Conservation (phyloP, 768 basidiomycete genomes). For the Boletus vermiculosoides region DNA sequence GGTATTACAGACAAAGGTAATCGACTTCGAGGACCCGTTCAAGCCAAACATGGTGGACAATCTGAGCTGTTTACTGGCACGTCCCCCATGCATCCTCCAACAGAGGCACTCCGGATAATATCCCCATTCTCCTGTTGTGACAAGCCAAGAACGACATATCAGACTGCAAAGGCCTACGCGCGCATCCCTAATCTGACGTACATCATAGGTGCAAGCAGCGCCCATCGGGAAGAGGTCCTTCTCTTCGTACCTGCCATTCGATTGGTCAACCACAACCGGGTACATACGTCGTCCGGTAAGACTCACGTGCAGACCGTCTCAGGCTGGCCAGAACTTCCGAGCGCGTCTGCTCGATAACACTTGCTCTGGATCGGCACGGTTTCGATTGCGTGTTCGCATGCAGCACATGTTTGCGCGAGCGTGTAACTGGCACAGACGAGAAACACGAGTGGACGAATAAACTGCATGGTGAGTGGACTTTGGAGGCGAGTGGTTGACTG, state of each 20-base stretch:
- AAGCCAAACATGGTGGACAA: too few relatives aligned
- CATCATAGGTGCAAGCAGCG: too few relatives aligned
- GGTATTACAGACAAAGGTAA: neutral
- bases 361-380: neutral
- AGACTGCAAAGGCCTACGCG: neutral
- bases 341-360: neutral
- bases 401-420: neutral
- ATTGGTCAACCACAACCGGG: neutral
- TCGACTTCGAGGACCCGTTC: too few relatives aligned
- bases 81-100: too few relatives aligned
- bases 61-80: neutral
- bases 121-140: neutral
- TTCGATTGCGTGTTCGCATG: neutral
- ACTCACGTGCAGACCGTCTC: neutral
- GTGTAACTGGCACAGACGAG: neutral
- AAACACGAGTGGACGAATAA: neutral
- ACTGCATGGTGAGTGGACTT: neutral
- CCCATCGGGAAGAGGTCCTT: too few relatives aligned
- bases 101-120: neutral
- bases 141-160: neutral
- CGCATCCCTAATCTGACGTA: neutral
- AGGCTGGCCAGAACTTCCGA: neutral
- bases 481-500: neutral
- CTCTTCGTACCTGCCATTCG: constrained; percentile 1
- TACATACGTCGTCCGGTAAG: neutral